phyloP scores from a whole-genome alignment of 306 rosid genomes.

The Abrus pulchellus region DNA sequence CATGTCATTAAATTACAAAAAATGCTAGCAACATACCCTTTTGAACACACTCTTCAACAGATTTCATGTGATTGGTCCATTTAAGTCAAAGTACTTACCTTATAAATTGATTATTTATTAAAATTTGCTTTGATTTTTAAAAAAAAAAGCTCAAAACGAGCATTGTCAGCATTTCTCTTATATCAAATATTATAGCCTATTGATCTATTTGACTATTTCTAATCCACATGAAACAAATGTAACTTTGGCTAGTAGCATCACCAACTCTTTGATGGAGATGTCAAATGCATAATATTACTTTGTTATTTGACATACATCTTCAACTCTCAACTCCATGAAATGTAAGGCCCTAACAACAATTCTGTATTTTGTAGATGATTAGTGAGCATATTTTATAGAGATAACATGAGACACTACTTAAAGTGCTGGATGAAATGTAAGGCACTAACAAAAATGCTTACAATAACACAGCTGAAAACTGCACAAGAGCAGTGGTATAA shows the following conservation, averaged over 20 bases:
- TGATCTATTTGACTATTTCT: background rate
- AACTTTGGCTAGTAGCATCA: constrained; percentile 1
- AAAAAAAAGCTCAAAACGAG: no score
- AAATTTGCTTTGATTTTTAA: no score
- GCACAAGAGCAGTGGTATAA: background rate
- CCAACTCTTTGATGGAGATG: background rate
- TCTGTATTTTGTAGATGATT: background rate
- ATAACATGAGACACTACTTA: background rate
- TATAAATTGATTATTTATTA: no score
- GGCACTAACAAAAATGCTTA: constrained; percentile 1
- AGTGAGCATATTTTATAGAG: background rate
- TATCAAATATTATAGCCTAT: constrained; percentile 3
- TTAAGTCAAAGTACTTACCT: no score
- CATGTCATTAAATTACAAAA: background rate
- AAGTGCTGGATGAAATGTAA: background rate
- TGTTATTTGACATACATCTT: background rate
- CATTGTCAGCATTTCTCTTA: background rate
- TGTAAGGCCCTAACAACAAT: no score
- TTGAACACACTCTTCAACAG: no score
- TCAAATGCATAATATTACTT: constrained; percentile 14
- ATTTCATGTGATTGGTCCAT: no score
- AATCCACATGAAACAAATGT: constrained; percentile 27
- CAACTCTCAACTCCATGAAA: background rate
- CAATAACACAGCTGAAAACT: background rate
- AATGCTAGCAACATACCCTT: no score